Evolutionary conservation across 805 yeast genomes (phyloP), one percentile per base, ranked within the genome.

Genomic region (Metschnikowia sp.): DNA sequence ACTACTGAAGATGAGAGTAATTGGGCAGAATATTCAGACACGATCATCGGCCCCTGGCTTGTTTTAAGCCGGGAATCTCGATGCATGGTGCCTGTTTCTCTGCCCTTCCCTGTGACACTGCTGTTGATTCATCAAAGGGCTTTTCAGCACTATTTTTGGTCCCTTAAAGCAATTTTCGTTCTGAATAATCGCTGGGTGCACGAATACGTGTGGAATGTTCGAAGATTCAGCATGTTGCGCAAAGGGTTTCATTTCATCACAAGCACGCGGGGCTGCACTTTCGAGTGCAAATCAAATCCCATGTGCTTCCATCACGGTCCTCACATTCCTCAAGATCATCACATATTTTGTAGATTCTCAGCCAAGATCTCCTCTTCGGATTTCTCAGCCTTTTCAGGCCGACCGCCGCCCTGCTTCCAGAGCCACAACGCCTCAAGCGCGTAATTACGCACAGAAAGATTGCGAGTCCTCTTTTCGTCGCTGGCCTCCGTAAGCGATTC

Each of bases 381-480:
- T 40, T 51, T 53, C 36, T 52, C 53, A 13, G 31, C 37, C 8
- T 39, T 36, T 11, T 44, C 36, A 3, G 53, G 51, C 30, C 61
- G 54, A 49, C 78, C 81, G 0, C 79, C 78, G 1, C 77, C 80
- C 55, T 75, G 66, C 55, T 77, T 83, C 94, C 96, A 88, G 44
- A 91, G 67, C 96, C 96, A 91, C 32, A 91, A 72, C 0, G 97
- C 96, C 55, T 91, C 97, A 30, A 86, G 75, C 1, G 97, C 96
- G 62, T 89, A 88, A 55, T 79, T 86, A 56, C 87, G 73, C 1
- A 90, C 90, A 32, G 91, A 84, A 30, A 91, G 50, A 62, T 86
- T 88, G 13, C 66, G 70, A 0, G 88, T 84, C 43, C 66, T 70
- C 11, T 64, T 63, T 42, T 86, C 95, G 56, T 86, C 85, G 0